These are phyloP conservation scores for Mangifera indica DNA, from an alignment of 345 rosid genomes.

Conservation along the genomic window DNA sequence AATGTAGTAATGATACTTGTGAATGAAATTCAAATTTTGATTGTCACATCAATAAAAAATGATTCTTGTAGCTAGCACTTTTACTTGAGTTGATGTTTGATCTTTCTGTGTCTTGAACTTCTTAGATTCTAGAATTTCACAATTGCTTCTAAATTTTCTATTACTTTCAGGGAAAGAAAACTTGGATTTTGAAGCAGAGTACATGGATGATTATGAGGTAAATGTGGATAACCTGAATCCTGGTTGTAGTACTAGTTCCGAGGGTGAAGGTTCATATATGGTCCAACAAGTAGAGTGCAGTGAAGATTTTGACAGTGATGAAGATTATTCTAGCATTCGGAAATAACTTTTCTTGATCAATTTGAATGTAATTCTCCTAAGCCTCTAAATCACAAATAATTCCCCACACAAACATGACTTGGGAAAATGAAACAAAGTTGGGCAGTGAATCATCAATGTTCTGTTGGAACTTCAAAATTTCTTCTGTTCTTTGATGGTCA, in stretches of 20 bases:
- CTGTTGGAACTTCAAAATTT: too few species aligned
- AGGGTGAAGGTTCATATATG: slow-evolving; percentile 29
- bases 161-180: slow-evolving; percentile 52
- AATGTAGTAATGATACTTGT: slow-evolving; percentile 12
- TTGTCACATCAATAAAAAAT: slow-evolving; percentile 12
- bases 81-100: slow-evolving; percentile 11
- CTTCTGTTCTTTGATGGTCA: too few species aligned
- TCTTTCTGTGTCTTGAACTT: neutral
- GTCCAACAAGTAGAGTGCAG: slow-evolving; percentile 32
- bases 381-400: too few species aligned
- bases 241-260: slow-evolving; percentile 20
- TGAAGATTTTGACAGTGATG: slow-evolving; percentile 66
- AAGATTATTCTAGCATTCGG: slow-evolving; percentile 70
- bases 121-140: slow-evolving; percentile 11
- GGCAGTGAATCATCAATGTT: too few species aligned
- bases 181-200: slow-evolving; percentile 30
- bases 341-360: too few species aligned
- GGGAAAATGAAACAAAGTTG: too few species aligned
- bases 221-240: slow-evolving; percentile 24
- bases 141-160: slow-evolving; percentile 20
- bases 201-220: slow-evolving; percentile 24
- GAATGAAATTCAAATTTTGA: slow-evolving; percentile 8
- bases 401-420: too few species aligned
- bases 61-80: neutral
- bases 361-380: too few species aligned